Conservation (phyloP, 441 rosid species). For the Arabidopsis lyrata region DNA sequence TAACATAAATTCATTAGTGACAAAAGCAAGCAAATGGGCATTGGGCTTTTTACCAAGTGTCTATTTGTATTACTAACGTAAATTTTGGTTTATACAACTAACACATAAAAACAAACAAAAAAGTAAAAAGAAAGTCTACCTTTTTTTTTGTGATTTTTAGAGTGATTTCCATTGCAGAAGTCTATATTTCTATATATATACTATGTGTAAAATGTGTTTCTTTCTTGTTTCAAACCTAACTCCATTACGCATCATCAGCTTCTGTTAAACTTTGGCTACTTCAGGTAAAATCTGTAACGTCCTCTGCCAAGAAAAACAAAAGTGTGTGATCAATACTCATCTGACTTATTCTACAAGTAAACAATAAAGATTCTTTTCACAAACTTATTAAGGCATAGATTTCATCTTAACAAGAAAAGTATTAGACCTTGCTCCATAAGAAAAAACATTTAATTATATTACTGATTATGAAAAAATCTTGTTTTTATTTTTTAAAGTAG, state of each 20-base stretch:
- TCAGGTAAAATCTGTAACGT: conserved; percentile 4
- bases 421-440: conserved; percentile 30
- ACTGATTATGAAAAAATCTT: not conserved
- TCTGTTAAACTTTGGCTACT: conserved; percentile 22
- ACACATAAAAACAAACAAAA: not conserved
- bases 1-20: not conserved
- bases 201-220: not conserved
- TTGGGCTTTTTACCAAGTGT: conserved; percentile 11
- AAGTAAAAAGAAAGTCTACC: not conserved
- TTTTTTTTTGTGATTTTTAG: not conserved
- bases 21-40: not conserved
- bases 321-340: not conserved
- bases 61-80: not conserved
- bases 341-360: not conserved
- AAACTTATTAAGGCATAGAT: conserved; percentile 4
- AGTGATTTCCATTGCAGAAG: not conserved
- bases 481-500: not conserved
- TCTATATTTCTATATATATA: conserved; percentile 2
- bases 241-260: conserved; percentile 29
- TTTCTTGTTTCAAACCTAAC: conserved; percentile 27
- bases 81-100: conserved; percentile 15
- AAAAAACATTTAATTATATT: conserved; percentile 11
- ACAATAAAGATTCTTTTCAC: not conserved
- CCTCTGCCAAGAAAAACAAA: conserved; percentile 39
- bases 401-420: conserved; percentile 17